Evolutionary conservation across 371 early-diverging fungal species (phyloP).

Genomic region (Apophysomyces sp.): DNA sequence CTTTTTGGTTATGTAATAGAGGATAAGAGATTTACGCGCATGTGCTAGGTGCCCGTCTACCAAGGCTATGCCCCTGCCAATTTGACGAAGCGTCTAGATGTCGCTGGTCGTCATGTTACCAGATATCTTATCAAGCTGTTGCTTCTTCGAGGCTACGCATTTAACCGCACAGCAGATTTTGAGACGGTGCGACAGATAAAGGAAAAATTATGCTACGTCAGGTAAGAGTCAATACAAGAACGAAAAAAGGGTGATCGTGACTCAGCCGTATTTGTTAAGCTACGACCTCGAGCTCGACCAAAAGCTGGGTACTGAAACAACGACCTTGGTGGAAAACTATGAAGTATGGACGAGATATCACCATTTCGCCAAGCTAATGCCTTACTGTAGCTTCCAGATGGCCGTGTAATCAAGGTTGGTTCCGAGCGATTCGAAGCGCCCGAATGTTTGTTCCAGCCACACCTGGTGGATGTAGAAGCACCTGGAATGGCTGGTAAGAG

Average conservation of each 20-base stretch:
- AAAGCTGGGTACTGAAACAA: constrained; percentile 95
- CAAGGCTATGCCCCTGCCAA: constrained; percentile 94
- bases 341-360: constrained; percentile 54
- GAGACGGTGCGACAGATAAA: constrained; percentile 97
- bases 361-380: neutral
- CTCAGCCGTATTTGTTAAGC: constrained; percentile 40
- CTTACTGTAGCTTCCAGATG: constrained; percentile 85
- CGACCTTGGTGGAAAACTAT: constrained; percentile 93
- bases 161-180: constrained; percentile 97
- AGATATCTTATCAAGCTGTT: constrained; percentile 93
- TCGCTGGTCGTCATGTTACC: constrained; percentile 97
- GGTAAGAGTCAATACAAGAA: constrained; percentile 47
- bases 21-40: neutral
- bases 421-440: constrained; percentile 98
- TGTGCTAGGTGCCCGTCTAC: constrained; percentile 80
- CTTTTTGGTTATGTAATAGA: neutral
- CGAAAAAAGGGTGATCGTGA: neutral
- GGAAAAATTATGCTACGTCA: constrained; percentile 97
- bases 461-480: constrained; percentile 92
- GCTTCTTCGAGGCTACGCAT: constrained; percentile 92
- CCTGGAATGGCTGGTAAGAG: constrained; percentile 87
- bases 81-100: constrained; percentile 88
- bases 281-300: constrained; percentile 93
- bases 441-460: constrained; percentile 97
- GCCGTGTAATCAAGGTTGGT: constrained; percentile 96